Base-by-base conservation (phyloP, 371 early-diverging fungal genomes). In the Rhizomucor pusillus region DNA sequence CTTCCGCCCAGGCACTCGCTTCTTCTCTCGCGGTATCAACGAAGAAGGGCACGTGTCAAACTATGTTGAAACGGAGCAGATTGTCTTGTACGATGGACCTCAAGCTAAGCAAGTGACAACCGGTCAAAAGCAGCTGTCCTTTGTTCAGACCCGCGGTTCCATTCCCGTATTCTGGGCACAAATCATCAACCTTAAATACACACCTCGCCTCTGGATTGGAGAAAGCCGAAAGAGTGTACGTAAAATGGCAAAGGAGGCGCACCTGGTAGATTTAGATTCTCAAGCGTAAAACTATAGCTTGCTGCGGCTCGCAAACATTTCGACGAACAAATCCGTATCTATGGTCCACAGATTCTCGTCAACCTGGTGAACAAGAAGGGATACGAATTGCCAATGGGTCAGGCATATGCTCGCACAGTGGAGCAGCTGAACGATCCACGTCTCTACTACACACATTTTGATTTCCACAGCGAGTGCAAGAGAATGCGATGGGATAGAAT, bases 151-250 rank as follows among this genome's bases (percentile, higher is more conserved):
- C 2, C 87, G 99, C 47, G 99, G 99, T 4, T 97, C 98, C 0
- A 95, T 99, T 59, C 99, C 99, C 18, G 69, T 99, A 11, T 91
- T 81, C 58, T 99, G 99, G 99, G 71, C 84, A 13, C 99, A 99
- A 67, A 75, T 87, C 47, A 88, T 91, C 63, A 92, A 92, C 57
- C 81, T 92, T 61, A 87, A 89, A 47, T 99, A 99, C 62, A 90
- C 89, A 18, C 99, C 99, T 3, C 77, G 80, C 36, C 81, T 96
- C 36, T 83, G 85, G 62, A 66, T 97, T 29, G 84, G 86, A 44
- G 81, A 82, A 24, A 73, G 75, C 44, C 75, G 80, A 39, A 73
- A 82, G 46, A 86, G 87, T 57, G 91, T 92, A 75, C 70, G 73
- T 57, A 6, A 11, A 52, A n/a, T n/a, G n/a, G n/a, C 13, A 33